Base-by-base conservation (phyloP, 495 filamentous ascomycete species). In the Diplogelasinospora grovesii region DNA sequence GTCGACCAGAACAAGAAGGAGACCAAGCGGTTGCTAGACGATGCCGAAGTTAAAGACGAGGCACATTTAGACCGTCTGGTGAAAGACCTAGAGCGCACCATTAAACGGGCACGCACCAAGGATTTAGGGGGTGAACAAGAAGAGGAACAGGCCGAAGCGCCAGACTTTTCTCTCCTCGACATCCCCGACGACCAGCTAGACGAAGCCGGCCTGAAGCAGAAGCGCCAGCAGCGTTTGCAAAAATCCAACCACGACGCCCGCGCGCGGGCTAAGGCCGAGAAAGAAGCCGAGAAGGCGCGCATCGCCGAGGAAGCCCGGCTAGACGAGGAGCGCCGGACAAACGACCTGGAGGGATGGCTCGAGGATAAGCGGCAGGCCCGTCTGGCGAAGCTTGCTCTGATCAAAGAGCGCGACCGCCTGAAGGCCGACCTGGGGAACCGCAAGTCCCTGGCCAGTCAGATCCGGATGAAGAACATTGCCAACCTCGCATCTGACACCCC, bases 391-490 rank as follows among this genome's bases (percentile, higher is more conserved):
- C 65, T 98, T 1, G 77, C 84, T 57, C 85, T 75, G 55, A 90
- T 97, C 61, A 94, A 94, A 60, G 93, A 97, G 42, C 81, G 90
- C 21, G 86, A 95, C 45, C 75, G 92, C 16, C 73, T 96, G 38
- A 95, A 92, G 60, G 83, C 84, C 1, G 92, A 98, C 52, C 73
- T 96, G 0, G 87, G 89, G 19, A 95, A 97, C 58, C 84, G 92
- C 45, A 98, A 98, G 59, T 95, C 89, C 1, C 76, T 96, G 8
- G 93, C 93, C 8, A 87, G 79, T 39, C 92, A 96, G 53, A 88
- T 92, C 68, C 85, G 92, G 21, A 98, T 98, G 92, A 96, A 97
- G 65, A 87, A 78, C 11, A 82, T 98, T n/a, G 93, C 92, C 27
- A 95, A 94, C 50, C 81, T 98, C 2, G 92, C 92, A 11, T 88